Evolutionary conservation across 306 rosid genomes (phyloP), one percentile per base, ranked within the genome.

Genomic region (Gleditsia sinensis): DNA sequence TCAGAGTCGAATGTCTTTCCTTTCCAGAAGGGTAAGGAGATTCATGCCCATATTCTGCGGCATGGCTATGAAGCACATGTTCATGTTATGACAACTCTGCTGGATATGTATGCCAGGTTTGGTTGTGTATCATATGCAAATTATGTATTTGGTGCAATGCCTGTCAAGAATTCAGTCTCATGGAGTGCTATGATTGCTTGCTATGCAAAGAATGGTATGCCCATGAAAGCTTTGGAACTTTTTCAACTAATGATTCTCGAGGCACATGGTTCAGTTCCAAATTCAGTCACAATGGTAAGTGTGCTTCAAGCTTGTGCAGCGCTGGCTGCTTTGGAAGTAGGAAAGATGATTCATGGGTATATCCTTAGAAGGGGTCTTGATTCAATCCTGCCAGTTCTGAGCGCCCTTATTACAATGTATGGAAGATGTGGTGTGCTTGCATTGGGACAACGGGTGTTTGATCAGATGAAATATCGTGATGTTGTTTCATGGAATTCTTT

Each of bases 121-220:
- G 94, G 98, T 75, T 79, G 82, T 78, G 87, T 86, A 53, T 82
- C 83, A 0, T 80, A 83, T 85, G 97, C 97, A 3, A 71, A 76
- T 80, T 76, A 73, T 0, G 98, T 93, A 36, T 93, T 93, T 60
- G 70, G 78, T 72, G 83, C 78, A 9, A 91, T 94, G 97, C 87
- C 88, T 1, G 70, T 48, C 59, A 91, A 78, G 82, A 94, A 91
- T 78, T 86, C 84, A 63, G 97, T 94, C 67, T 88, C 98, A 9
- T 92, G 97, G 97, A 92, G 97, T 85, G 97, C 97, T 75, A 87
- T 89, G 96, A 89, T 92, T 81, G 93, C 97, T 0, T 92, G 96
- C 68, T 89, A 80, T 82, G 91, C 88, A 7, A 92, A 89, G 86
- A 92, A 92, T 80, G 97, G 77, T 21, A 84, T 81, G 84, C 84